Base-by-base conservation (phyloP, 1,284 basidiomycete genomes). In the Butyriboletus regius region DNA sequence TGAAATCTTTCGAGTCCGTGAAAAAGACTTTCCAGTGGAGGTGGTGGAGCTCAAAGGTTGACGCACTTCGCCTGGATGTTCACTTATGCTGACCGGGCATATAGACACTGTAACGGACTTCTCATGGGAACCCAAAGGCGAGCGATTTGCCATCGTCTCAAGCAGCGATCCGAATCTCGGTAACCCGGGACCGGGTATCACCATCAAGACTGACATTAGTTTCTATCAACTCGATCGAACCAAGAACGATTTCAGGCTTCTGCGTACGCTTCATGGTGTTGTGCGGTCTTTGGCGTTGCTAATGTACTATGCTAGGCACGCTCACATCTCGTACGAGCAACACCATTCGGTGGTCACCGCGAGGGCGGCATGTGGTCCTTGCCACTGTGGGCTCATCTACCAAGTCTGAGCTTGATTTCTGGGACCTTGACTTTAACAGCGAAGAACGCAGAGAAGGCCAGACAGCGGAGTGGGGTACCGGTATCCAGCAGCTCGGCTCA, bases 321-420 rank as follows among this genome's bases (percentile, higher is more conserved):
- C 79, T 98, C 43, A 77, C 93, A 41, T 76, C 79, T 61, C 89
- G 95, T 62, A 91, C 91, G 20, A 91, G 85, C 70, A 98, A 98
- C 74, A 90, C 91, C 26, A 88, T 98, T 62, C 85, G 91, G 54
- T 99, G 96, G 96, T 96, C 94, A 37, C 95, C 96, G 36, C 86
- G 90, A 49, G 96, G 96, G 47, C 86, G 96, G 46, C 92, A 98
- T 72, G 88, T 97, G 50, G 89, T 98, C 43, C 82, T 97, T 50
- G 94, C 93, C 17, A 98, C 95, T 38, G 87, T 98, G 49, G 96
- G 94, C 39, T 95, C 91, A 15, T 85, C 89, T 20, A 84, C 83
- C 62, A 98, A 98, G 75, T 98, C 90, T 31, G 96, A 98, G 70
- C 79, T 99, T 35, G 95, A 98, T 69, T 98, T 98, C 75, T 98